Conservation (phyloP, 257 asterid species). For the Schizonepeta tenuifolia region DNA sequence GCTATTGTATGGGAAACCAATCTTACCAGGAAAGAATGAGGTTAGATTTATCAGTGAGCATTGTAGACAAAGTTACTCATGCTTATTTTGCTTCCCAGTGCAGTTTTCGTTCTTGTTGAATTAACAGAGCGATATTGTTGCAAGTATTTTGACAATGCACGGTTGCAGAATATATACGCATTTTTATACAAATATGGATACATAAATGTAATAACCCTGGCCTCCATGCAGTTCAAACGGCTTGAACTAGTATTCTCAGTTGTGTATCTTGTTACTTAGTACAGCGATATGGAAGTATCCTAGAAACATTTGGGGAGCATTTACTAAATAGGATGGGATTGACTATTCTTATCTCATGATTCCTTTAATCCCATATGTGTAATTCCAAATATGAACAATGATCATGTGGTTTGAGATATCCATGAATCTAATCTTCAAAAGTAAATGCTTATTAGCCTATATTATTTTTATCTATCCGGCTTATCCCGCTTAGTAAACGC, state of each 20-base stretch:
- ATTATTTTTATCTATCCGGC: no score
- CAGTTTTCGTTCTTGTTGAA: slow-evolving; percentile 22
- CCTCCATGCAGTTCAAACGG: not conserved
- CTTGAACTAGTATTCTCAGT: not conserved
- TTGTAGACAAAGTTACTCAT: slow-evolving; percentile 23
- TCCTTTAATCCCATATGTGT: no score
- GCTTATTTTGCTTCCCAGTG: slow-evolving; percentile 27
- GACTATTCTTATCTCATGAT: no score
- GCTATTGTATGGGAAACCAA: slow-evolving; percentile 84
- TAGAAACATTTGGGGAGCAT: no score
- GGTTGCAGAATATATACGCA: not conserved
- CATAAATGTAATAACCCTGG: not conserved
- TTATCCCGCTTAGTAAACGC: no score
- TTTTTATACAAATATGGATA: not conserved
- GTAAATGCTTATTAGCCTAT: no score
- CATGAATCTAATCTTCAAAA: no score
- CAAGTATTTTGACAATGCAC: not conserved
- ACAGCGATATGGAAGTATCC: slow-evolving; percentile 6
- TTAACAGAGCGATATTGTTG: slow-evolving; percentile 17
- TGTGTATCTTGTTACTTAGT: not conserved
- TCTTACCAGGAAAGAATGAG: slow-evolving; percentile 88
- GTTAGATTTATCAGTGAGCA: slow-evolving; percentile 42
- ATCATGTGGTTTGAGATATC: no score
- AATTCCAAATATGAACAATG: no score
- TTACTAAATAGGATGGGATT: no score